phyloP scores from a whole-genome alignment of 2,329 filamentous ascomycete genomes.

The Drechslera avenae region DNA sequence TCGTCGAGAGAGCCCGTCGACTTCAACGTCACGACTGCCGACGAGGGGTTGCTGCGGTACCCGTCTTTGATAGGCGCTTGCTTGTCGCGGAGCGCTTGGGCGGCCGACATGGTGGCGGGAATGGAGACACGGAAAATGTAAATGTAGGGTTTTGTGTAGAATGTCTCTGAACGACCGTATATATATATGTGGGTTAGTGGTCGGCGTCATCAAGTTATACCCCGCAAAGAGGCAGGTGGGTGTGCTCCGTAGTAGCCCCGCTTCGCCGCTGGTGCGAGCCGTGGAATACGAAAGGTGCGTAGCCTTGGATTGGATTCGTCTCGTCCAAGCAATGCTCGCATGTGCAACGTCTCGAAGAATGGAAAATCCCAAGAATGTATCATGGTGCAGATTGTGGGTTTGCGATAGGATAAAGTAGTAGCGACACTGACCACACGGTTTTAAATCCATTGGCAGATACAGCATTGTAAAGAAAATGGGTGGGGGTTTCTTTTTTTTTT shows the following conservation, averaged over 20 bases:
- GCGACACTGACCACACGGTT: too few species aligned
- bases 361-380: neutral
- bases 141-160: neutral
- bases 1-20: constrained; percentile 53
- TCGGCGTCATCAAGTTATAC: constrained; percentile 9
- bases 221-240: constrained; percentile 23
- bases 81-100: constrained; percentile 51
- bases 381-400: neutral
- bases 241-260: constrained; percentile 20
- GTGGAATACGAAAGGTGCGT: constrained; percentile 16
- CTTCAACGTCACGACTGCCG: constrained; percentile 54
- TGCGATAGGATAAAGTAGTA: constrained; percentile 6
- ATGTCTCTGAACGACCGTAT: too few species aligned
- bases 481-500: too few species aligned
- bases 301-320: neutral
- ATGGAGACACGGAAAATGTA: too few species aligned
- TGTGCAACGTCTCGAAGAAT: neutral
- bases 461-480: too few species aligned
- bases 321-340: neutral
- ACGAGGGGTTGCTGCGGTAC: constrained; percentile 52
- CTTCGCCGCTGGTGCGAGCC: constrained; percentile 25
- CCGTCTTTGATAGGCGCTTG: constrained; percentile 57
- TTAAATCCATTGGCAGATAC: too few species aligned
- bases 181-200: neutral
- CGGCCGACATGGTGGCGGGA: constrained; percentile 30